Evolutionary conservation across 805 yeast species (phyloP).

Genomic region (Scheffersomyces lignosus): DNA sequence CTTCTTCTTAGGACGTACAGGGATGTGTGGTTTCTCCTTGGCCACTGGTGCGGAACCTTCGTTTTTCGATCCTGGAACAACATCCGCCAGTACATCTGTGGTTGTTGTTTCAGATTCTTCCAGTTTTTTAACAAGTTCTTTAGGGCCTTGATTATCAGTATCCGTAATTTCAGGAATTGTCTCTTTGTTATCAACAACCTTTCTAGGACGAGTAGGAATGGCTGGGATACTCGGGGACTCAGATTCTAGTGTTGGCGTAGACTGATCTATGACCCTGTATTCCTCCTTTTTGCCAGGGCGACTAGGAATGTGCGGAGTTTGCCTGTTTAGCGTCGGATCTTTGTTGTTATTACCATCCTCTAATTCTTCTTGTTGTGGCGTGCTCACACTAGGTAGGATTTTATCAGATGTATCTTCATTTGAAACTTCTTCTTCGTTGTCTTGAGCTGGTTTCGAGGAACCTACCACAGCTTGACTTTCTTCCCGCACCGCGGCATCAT

Average conservation of each 20-base stretch:
- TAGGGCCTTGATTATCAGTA: no score
- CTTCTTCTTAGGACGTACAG: slow-evolving; percentile 12
- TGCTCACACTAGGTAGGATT: no score
- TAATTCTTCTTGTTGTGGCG: no score
- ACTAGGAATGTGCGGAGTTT: no score
- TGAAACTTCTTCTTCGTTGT: background rate
- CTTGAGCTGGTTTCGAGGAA: background rate
- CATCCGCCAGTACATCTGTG: background rate
- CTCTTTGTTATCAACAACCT: background rate
- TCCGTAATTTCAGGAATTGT: no score
- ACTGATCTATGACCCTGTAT: background rate
- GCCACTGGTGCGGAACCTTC: background rate
- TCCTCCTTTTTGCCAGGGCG: no score
- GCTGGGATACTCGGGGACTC: background rate
- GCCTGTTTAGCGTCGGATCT: no score
- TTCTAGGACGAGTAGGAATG: background rate
- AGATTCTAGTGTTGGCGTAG: background rate
- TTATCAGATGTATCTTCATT: no score
- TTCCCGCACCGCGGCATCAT: background rate
- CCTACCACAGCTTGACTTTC: background rate
- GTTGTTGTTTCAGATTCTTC: background rate
- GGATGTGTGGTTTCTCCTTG: slow-evolving; percentile 8
- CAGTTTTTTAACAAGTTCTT: background rate
- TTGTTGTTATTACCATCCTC: background rate
- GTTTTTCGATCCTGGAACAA: background rate